A percentile compares a stretch with the other conserved stretches of the same genome.
These are phyloP conservation scores for Coemansia sp. DNA, from an alignment of 192 early-diverging fungal genomes.

Conservation along the genomic window DNA sequence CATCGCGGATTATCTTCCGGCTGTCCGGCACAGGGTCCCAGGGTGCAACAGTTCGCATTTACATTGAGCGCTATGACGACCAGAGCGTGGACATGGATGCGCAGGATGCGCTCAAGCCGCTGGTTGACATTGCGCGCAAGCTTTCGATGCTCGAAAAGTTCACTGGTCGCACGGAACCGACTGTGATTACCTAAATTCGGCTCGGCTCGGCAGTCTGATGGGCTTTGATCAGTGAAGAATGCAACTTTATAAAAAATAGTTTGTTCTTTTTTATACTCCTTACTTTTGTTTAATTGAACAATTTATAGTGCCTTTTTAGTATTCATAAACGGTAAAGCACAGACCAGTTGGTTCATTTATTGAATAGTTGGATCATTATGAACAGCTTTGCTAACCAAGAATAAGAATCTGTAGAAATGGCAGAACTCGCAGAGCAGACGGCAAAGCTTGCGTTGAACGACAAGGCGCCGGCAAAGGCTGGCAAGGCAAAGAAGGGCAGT, in stretches of 20 bases:
- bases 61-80: constrained; percentile 80
- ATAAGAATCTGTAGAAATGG: constrained; percentile 18
- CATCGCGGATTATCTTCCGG: constrained; percentile 88
- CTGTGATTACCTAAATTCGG: constrained; percentile 69
- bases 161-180: constrained; percentile 86
- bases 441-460: constrained; percentile 35
- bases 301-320: too few relatives aligned
- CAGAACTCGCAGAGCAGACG: constrained; percentile 31
- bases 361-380: too few relatives aligned
- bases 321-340: too few relatives aligned
- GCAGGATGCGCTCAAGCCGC: constrained; percentile 80
- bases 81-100: constrained; percentile 64
- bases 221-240: neutral
- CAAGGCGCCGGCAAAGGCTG: constrained; percentile 17
- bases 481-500: constrained; percentile 25
- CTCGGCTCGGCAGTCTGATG: neutral
- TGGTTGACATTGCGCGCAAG: constrained; percentile 80
- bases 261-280: too few relatives aligned
- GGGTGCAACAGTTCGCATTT: constrained; percentile 93
- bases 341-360: too few relatives aligned
- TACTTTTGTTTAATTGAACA: too few relatives aligned
- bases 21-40: constrained; percentile 92
- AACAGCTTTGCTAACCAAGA: neutral
- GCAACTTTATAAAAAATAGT: neutral
- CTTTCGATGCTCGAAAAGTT: constrained; percentile 73